Percentiles rank a stretch among this genome's conserved stretches.
phyloP scores from a whole-genome alignment of 148 eudicot species.

The Salicornia ramosissima region DNA sequence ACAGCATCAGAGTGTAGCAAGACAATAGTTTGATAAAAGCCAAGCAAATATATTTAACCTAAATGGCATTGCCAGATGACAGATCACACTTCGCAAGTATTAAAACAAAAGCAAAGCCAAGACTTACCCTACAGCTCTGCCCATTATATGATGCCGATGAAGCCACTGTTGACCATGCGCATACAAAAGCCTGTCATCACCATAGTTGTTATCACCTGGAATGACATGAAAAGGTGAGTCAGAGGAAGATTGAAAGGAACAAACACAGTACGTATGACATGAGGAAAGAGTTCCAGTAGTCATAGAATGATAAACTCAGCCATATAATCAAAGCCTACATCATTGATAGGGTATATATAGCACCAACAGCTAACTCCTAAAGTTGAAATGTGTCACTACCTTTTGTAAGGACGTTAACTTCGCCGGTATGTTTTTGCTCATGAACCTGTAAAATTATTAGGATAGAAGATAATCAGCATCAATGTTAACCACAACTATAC shows the following conservation, averaged over 20 bases:
- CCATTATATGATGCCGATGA: constrained; percentile 72
- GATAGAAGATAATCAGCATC: background rate
- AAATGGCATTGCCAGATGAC: background rate
- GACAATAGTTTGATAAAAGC: background rate
- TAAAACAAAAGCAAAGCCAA: background rate
- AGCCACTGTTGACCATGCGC: constrained; percentile 81
- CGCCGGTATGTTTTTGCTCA: constrained; percentile 49
- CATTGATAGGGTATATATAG: background rate
- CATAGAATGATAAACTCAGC: background rate
- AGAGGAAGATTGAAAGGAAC: background rate
- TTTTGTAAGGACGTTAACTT: constrained; percentile 63
- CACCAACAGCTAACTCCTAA: background rate
- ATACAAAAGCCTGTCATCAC: constrained; percentile 64
- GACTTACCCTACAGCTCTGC: constrained; percentile 83
- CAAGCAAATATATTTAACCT: background rate
- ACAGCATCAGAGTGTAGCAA: background rate
- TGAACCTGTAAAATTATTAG: constrained; percentile 47
- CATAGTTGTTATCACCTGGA: constrained; percentile 67
- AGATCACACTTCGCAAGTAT: background rate
- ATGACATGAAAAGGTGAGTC: background rate
- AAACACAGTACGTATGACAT: background rate
- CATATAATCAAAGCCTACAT: background rate
- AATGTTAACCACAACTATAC: background rate
- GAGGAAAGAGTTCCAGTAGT: background rate
- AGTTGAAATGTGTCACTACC: constrained; percentile 26